Conservation (phyloP, 257 asterid species). For the Verbena officinalis region DNA sequence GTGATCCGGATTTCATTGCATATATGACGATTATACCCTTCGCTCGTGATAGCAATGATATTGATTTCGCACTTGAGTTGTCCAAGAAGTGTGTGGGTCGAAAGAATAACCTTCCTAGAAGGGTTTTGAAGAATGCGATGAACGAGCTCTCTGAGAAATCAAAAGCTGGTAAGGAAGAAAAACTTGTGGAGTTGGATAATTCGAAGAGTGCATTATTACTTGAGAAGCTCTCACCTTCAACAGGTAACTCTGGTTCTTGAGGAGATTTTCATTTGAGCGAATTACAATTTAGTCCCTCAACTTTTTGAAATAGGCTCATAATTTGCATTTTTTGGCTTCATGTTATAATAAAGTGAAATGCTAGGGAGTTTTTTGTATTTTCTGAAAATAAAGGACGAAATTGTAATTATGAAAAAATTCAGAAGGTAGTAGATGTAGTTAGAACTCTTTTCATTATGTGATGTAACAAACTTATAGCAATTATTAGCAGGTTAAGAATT, state of each 20-base stretch:
- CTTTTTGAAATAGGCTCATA: too few species aligned
- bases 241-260: background rate
- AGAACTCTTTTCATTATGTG: too few species aligned
- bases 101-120: constrained; percentile 20
- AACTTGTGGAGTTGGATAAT: constrained; percentile 33
- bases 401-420: too few species aligned
- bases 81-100: constrained; percentile 34
- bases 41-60: constrained; percentile 38
- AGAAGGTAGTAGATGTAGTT: too few species aligned
- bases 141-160: constrained; percentile 35
- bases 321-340: too few species aligned
- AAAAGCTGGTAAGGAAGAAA: constrained; percentile 31
- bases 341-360: too few species aligned
- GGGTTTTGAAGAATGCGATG: constrained; percentile 32
- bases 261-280: too few species aligned
- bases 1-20: constrained; percentile 36
- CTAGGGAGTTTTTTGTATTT: too few species aligned
- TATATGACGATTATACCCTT: constrained; percentile 36
- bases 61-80: constrained; percentile 46
- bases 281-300: too few species aligned
- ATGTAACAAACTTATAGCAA: too few species aligned
- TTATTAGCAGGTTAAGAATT: too few species aligned
- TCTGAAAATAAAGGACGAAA: too few species aligned
- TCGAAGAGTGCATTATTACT: background rate
- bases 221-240: constrained; percentile 1